Evolutionary conservation across 768 basidiomycete species (phyloP).

Genomic region (Leucocoprinus sp.): DNA sequence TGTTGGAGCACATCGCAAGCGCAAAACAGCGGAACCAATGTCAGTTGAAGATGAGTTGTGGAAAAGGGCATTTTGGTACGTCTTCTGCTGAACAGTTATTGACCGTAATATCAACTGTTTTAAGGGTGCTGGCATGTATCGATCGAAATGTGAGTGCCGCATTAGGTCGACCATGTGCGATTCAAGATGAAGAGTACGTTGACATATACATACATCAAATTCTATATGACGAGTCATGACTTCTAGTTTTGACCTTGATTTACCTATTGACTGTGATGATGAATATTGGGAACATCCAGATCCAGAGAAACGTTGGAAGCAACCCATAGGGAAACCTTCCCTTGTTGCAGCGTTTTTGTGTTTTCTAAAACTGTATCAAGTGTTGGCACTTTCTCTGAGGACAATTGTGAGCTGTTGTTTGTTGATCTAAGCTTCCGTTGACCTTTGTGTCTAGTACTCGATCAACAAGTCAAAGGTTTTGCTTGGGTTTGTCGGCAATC

Average conservation of each 20-base stretch:
- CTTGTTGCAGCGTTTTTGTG: conserved; percentile 47
- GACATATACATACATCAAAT: background rate
- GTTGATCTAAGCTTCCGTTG: background rate
- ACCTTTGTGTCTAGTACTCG: conserved; percentile 53
- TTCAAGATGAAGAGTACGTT: conserved; percentile 73
- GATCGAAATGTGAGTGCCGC: conserved; percentile 44
- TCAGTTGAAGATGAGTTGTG: conserved; percentile 63
- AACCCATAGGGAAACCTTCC: conserved; percentile 58
- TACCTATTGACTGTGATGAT: conserved; percentile 58
- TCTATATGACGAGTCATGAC: too few relatives aligned
- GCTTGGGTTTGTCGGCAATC: conserved; percentile 49
- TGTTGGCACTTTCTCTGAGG: conserved; percentile 53
- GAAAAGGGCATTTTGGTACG: conserved; percentile 62
- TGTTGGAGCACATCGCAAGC: conserved; percentile 60
- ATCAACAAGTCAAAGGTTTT: conserved; percentile 67
- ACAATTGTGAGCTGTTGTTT: conserved; percentile 43
- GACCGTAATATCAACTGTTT: too few relatives aligned
- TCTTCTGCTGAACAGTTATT: too few relatives aligned
- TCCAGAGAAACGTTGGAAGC: conserved; percentile 53
- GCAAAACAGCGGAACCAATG: conserved; percentile 22
- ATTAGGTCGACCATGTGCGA: conserved; percentile 66
- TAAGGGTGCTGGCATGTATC: conserved; percentile 48
- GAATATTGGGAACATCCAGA: conserved; percentile 68
- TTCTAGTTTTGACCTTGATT: conserved; percentile 64
- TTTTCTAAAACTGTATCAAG: conserved; percentile 50